Evolutionary conservation across 164 flowering plant species (phyloP), one percentile per base, ranked within the genome.

Genomic region (Kalanchoe fedtschenkoi): DNA sequence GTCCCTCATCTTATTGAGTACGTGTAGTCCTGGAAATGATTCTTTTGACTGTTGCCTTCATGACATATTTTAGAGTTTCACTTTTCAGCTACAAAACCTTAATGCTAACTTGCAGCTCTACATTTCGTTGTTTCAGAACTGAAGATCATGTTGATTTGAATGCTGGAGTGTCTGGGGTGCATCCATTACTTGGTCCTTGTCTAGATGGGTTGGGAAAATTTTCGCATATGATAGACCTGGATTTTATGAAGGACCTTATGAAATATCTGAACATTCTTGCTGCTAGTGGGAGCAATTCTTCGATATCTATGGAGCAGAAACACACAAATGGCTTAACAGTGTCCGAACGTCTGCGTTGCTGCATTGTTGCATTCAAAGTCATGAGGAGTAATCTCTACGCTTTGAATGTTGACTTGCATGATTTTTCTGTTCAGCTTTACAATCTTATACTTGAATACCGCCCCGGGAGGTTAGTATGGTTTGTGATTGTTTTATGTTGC

Each of bases 321-420:
- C 16, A 17, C 33, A 60, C 61, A 17, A 57, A 55, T 28, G 46
- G 14, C 57, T 75, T 89, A 75, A 81, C 87, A 28, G 84, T 93
- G 37, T 76, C 95, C 34, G 99, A 93, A 73, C 86, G 97, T 32
- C 83, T 93, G 5, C 80, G 77, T 19, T 93, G 99, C 75, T 93
- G 99, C 80, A 84, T 93, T 62, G 84, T 93, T 58, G 97, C 99
- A 15, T 93, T 88, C 71, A 93, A 79, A 76, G 87, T 93, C 56
- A 90, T 93, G 99, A 88, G 77, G 80, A 90, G 60, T 70, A 93
- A 78, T 65, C 89, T 93, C 33, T 96, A 90, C 69, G 97, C 97
- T 38, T 70, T 93, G 68, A 93, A 90, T 69, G 83, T 93, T 34
- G 99, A 93, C 75, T 67, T 93, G 42, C 90, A 93, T 34, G 97